A percentile compares a stretch with the other conserved stretches of the same genome.
phyloP scores from a whole-genome alignment of 1,284 basidiomycete genomes.

The Rhizopogon hawkerae region DNA sequence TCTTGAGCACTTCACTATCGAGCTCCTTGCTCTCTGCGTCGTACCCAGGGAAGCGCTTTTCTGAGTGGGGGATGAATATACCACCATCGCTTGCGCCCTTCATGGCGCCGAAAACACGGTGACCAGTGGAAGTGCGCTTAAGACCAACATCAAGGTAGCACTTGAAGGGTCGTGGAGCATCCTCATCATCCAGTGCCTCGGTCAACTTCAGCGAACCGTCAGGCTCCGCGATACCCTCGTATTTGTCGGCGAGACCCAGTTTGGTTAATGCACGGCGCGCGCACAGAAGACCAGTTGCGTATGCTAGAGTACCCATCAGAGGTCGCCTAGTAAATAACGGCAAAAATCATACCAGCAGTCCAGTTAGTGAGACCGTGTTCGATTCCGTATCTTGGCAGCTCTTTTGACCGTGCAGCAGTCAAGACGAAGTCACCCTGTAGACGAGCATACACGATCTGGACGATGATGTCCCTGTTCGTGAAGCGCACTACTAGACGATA shows the following conservation, averaged over 20 bases:
- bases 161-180: slow-evolving; percentile 97
- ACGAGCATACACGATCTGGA: slow-evolving; percentile 94
- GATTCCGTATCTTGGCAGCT: slow-evolving; percentile 95
- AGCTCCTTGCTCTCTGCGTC: slow-evolving; percentile 93
- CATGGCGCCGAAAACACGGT: slow-evolving; percentile 97
- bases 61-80: slow-evolving; percentile 96
- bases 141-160: slow-evolving; percentile 98
- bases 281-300: slow-evolving; percentile 93
- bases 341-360: slow-evolving; percentile 65
- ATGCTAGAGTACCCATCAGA: slow-evolving; percentile 46
- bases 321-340: neutral
- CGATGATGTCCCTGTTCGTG: slow-evolving; percentile 89
- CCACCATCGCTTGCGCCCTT: slow-evolving; percentile 99
- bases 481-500: slow-evolving; percentile 98
- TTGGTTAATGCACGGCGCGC: slow-evolving; percentile 95
- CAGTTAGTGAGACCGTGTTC: slow-evolving; percentile 99
- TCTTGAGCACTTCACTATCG: slow-evolving; percentile 91
- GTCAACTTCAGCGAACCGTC: slow-evolving; percentile 81
- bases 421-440: slow-evolving; percentile 96
- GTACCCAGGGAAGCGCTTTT: slow-evolving; percentile 98
- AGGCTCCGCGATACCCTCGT: slow-evolving; percentile 91
- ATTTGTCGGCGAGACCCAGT: slow-evolving; percentile 97
- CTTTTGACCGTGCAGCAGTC: slow-evolving; percentile 79
- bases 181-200: slow-evolving; percentile 83
- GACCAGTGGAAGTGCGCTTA: slow-evolving; percentile 96